Percentiles rank a stretch among this genome's conserved stretches.
These are phyloP conservation scores for Kluyveromyces aestuarii DNA, from an alignment of 805 yeast genomes.

Conservation along the genomic window DNA sequence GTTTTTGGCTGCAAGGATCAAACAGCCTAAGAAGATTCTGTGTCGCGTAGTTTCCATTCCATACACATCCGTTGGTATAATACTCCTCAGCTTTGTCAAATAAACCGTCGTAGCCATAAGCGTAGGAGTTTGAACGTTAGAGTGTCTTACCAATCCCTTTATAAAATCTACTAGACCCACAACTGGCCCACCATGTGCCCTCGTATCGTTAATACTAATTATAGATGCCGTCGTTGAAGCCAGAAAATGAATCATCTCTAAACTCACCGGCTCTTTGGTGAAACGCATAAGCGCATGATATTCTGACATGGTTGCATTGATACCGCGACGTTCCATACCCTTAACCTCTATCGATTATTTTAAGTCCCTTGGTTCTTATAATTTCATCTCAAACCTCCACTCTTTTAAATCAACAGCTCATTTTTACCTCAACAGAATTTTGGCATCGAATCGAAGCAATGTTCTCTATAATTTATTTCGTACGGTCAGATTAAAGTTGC, in stretches of 20 bases:
- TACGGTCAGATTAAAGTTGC: neutral
- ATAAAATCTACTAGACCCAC: conserved; percentile 59
- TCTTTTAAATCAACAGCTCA: neutral
- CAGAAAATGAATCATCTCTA: conserved; percentile 23
- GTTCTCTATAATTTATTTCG: neutral
- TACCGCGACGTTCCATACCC: neutral
- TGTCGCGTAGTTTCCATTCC: conserved; percentile 93
- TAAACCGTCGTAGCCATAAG: conserved; percentile 88
- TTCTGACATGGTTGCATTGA: conserved; percentile 13
- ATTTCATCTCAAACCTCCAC: neutral
- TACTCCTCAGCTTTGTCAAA: conserved; percentile 62
- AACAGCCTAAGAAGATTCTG: conserved; percentile 80
- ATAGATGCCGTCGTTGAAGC: conserved; percentile 22
- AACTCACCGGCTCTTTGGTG: conserved; percentile 18
- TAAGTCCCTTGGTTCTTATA: too few relatives aligned
- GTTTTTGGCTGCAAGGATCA: conserved; percentile 85
- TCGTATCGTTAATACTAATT: conserved; percentile 15
- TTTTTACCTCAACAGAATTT: neutral
- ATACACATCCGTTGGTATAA: conserved; percentile 77
- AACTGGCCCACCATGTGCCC: conserved; percentile 10
- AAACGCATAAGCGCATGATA: conserved; percentile 23
- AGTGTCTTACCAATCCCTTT: conserved; percentile 57
- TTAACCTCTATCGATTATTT: too few relatives aligned
- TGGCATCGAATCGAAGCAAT: neutral
- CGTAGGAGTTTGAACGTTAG: conserved; percentile 92